These are phyloP conservation scores for Cyclotella sp. DNA, from an alignment of 108 stramenopile species.

Conservation along the genomic window DNA sequence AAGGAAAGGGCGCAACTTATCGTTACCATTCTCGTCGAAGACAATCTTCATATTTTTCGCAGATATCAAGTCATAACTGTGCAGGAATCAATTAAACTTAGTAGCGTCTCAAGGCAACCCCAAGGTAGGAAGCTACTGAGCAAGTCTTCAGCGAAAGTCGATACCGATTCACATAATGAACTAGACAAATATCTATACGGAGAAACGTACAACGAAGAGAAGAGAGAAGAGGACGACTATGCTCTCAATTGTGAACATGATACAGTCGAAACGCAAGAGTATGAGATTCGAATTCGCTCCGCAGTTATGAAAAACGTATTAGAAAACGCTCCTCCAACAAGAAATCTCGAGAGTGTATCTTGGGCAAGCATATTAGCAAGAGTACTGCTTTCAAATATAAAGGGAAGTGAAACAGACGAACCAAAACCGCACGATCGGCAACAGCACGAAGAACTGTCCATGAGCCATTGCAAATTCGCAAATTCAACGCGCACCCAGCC, in stretches of 20 bases:
- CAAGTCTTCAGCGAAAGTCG: slow-evolving; percentile 12
- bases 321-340: not conserved
- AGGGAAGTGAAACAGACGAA: not conserved
- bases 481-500: slow-evolving; percentile 23
- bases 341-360: not conserved
- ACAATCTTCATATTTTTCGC: slow-evolving; percentile 38
- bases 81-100: slow-evolving; percentile 32
- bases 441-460: not conserved
- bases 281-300: slow-evolving; percentile 44
- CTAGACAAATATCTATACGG: slow-evolving; percentile 46
- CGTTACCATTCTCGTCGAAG: slow-evolving; percentile 37
- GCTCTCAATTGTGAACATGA: not conserved
- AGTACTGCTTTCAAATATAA: slow-evolving; percentile 2
- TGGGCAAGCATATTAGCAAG: not conserved
- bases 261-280: slow-evolving; percentile 28
- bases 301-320: slow-evolving; percentile 12
- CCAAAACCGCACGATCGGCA: not conserved
- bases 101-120: slow-evolving; percentile 4
- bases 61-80: slow-evolving; percentile 44
- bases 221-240: slow-evolving; percentile 25
- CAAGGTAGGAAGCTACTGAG: slow-evolving; percentile 33
- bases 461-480: not conserved
- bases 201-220: slow-evolving; percentile 31
- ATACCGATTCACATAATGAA: slow-evolving; percentile 25
- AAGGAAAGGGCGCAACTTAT: slow-evolving; percentile 22